These are phyloP conservation scores for Coffea humblotiana DNA, from an alignment of 305 asterid genomes.

Conservation along the genomic window DNA sequence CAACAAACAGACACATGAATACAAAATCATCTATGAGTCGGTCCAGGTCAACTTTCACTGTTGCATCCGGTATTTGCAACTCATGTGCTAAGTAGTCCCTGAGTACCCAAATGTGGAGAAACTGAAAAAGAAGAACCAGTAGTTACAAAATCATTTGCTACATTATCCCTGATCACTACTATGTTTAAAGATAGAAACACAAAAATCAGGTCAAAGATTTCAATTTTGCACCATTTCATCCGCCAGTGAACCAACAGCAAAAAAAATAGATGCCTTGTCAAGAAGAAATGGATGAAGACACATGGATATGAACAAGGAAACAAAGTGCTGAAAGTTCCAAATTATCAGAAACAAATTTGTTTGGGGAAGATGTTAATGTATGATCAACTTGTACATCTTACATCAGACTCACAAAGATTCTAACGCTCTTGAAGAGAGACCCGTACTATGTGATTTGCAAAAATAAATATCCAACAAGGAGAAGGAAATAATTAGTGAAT, in stretches of 20 bases:
- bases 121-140: slow-evolving; percentile 32
- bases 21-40: slow-evolving; percentile 59
- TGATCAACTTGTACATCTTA: neutral
- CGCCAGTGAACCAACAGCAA: neutral
- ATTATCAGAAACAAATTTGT: neutral
- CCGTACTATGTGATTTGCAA: neutral
- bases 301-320: neutral
- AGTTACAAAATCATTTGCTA: neutral
- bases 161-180: neutral
- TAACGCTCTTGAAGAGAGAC: neutral
- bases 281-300: neutral
- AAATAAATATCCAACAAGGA: neutral
- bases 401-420: neutral
- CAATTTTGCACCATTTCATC: neutral
- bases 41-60: slow-evolving; percentile 40
- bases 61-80: slow-evolving; percentile 39
- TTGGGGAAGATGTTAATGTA: neutral
- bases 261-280: neutral
- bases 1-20: slow-evolving; percentile 58
- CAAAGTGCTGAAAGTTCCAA: neutral
- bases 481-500: neutral
- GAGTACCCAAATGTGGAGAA: slow-evolving; percentile 52
- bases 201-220: neutral
- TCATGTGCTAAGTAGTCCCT: slow-evolving; percentile 54
- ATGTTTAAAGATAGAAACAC: neutral